phyloP scores from a whole-genome alignment of 179 eudicot species.

The Camellia oleifera region DNA sequence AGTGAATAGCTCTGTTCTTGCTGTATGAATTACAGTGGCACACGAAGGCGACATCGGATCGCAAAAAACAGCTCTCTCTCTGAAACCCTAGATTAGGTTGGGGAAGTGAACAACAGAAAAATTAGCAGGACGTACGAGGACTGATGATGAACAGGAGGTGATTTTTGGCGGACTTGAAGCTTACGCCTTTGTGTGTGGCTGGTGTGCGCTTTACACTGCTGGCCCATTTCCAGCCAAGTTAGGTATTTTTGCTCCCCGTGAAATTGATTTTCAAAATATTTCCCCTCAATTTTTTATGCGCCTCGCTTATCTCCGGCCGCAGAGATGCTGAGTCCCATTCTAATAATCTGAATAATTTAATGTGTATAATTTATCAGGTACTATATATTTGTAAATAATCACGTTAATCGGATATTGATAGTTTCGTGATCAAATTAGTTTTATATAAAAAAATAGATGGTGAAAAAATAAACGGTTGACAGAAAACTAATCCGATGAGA shows the following conservation, averaged over 20 bases:
- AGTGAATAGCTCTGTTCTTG: conserved; percentile 29
- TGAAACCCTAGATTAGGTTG: not conserved
- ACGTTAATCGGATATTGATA: too few species aligned
- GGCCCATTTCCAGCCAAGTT: conserved; percentile 19
- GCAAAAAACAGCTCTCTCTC: not conserved
- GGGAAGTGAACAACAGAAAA: not conserved
- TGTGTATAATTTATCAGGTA: too few species aligned
- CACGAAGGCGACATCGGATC: conserved; percentile 47
- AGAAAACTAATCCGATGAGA: too few species aligned
- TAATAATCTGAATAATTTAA: too few species aligned
- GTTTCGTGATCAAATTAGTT: too few species aligned
- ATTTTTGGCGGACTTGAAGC: conserved; percentile 7
- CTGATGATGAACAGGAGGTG: not conserved
- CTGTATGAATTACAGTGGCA: conserved; percentile 33
- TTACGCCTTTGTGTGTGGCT: conserved; percentile 17
- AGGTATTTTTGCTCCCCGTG: conserved; percentile 11
- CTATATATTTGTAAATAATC: too few species aligned
- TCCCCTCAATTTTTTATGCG: not conserved
- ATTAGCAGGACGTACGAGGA: not conserved
- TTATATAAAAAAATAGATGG: too few species aligned
- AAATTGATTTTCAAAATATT: not conserved
- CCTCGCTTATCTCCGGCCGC: too few species aligned
- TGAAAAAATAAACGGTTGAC: too few species aligned
- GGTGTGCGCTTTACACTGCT: conserved; percentile 10
- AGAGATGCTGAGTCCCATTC: too few species aligned